Base-by-base conservation (phyloP, 805 yeast genomes). In the Pichia eremophila region DNA sequence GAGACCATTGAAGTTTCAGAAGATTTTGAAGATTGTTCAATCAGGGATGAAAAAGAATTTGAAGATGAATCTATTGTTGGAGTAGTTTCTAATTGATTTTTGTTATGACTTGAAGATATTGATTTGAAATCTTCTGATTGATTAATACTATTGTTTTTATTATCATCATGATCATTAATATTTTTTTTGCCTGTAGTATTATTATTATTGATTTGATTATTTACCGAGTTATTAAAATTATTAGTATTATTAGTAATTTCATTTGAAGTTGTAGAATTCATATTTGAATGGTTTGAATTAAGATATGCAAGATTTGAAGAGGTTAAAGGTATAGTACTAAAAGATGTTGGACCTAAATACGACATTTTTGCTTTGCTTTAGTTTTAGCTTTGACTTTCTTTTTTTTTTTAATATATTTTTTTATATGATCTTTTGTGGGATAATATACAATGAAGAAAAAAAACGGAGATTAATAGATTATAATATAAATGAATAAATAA, bases 321-420 rank as follows among this genome's bases (percentile, higher is more conserved):
- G 8, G 69, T 65, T 15, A 65, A 46, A 22, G 68, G 69, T 34
- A 68, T 58, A 15, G 69, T 65, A n/a, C 55, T 60, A 50, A 63
- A 65, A 8, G 67, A 54, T 51, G 55, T 62, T 36, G 69, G 68
- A 31, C 69, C 69, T 40, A 65, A 49, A 49, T 63, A 65, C 46
- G 69, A 62, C 69, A 65, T 65, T 19, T 19, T 19, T 19, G 22
- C 22, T 19, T 19, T 3, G 22, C 22, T 19, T 19, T 4, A 19
- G 22, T 4, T 19, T 19, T 19, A 4, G 3, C 4, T 19, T 19
- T 19, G n/a, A n/a, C n/a, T n/a, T n/a, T n/a, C n/a, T 19, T 19
- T 4, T 19, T 19, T 19, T 19, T 19, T 19, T 19, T 19, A 19
- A 19, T 19, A 19, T 19, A n/a, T n/a, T n/a, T 19, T 19, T 19